These are phyloP conservation scores for Fusarium camptoceras DNA, from an alignment of 2,329 filamentous ascomycete species.

Conservation along the genomic window DNA sequence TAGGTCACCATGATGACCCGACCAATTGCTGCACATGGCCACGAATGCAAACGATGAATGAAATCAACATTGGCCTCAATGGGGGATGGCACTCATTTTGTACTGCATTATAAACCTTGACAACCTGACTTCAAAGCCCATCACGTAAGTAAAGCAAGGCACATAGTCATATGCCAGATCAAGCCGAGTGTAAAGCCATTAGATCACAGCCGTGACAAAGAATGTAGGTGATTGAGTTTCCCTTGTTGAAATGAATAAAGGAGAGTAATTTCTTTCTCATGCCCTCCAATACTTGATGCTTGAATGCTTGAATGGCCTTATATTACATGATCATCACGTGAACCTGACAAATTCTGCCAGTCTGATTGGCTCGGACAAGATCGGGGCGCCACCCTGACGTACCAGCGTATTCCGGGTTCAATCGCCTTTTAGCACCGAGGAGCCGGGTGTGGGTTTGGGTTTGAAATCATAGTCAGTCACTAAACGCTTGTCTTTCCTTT, in stretches of 20 bases:
- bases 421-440: constrained; percentile 49
- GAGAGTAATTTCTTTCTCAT: neutral
- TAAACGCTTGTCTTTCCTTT: neutral
- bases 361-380: constrained; percentile 54
- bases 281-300: neutral
- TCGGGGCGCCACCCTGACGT: constrained; percentile 48
- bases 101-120: constrained; percentile 3
- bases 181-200: neutral
- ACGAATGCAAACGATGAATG: neutral
- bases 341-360: constrained; percentile 49
- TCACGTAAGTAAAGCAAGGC: neutral
- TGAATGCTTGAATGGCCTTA: neutral
- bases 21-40: neutral
- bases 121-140: neutral
- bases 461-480: constrained; percentile 40
- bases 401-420: constrained; percentile 45
- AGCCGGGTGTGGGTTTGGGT: constrained; percentile 30
- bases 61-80: neutral
- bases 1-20: neutral
- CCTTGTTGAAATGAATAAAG: neutral
- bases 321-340: constrained; percentile 14
- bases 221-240: neutral
- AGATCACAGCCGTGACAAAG: neutral
- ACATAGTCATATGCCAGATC: neutral
- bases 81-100: neutral